Conservation (phyloP, 2,329 filamentous ascomycete genomes). For the Pyrenophora seminiperda region DNA sequence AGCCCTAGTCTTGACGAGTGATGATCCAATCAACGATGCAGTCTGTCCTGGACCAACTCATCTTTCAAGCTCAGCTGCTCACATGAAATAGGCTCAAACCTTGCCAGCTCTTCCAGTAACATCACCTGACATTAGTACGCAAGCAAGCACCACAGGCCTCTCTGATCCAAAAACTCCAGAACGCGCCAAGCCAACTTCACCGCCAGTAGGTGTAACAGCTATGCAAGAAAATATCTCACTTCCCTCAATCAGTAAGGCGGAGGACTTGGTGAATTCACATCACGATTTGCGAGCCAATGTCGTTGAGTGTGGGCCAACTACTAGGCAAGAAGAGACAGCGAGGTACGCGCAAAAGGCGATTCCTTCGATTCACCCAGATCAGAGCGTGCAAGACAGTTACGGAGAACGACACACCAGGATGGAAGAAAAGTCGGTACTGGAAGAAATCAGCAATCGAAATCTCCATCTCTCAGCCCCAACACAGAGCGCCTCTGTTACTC, state of each 20-base stretch:
- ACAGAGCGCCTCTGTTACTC: background rate
- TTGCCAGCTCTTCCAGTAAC: background rate
- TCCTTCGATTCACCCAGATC: background rate
- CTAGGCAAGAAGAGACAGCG: background rate
- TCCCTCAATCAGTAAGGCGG: background rate
- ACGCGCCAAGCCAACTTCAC: background rate
- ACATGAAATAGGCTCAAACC: slow-evolving; percentile 4
- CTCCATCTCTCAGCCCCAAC: background rate
- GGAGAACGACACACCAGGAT: background rate
- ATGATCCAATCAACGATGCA: slow-evolving; percentile 3
- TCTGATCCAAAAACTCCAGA: background rate
- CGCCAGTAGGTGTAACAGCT: background rate
- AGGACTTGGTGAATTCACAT: background rate
- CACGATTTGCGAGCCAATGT: background rate
- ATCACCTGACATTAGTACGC: background rate
- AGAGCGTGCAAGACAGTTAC: background rate
- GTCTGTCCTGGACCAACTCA: slow-evolving; percentile 13
- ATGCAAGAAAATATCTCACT: background rate
- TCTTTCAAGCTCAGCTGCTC: slow-evolving; percentile 8
- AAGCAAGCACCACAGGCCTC: background rate
- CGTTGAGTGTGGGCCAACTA: background rate
- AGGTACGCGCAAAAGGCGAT: background rate
- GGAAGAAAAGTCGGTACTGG: background rate
- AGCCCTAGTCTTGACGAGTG: background rate
- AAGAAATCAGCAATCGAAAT: background rate